These are phyloP conservation scores for Macadamia integrifolia DNA, from an alignment of 164 flowering plant genomes.

Conservation along the genomic window DNA sequence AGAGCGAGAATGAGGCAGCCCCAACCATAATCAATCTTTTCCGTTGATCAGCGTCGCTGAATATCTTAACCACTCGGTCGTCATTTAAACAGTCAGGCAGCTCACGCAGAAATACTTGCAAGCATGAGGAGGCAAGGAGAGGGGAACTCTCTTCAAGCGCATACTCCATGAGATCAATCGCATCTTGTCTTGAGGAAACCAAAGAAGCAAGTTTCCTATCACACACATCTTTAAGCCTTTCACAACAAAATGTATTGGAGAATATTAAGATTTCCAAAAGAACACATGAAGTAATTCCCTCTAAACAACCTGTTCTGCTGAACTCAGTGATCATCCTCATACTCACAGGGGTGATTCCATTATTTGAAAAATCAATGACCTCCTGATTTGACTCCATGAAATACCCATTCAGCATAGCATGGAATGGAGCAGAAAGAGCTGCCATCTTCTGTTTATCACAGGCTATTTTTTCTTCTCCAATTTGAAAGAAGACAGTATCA, in stretches of 20 bases:
- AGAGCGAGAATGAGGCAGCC: constrained; percentile 70
- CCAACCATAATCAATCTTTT: constrained; percentile 70
- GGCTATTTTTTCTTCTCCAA: constrained; percentile 59
- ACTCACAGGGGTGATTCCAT: constrained; percentile 62
- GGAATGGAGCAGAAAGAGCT: constrained; percentile 70
- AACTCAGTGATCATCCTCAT: constrained; percentile 63
- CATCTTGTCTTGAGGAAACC: constrained; percentile 70
- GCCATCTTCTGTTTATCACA: constrained; percentile 84
- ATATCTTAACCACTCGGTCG: constrained; percentile 51
- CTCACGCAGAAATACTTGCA: constrained; percentile 73
- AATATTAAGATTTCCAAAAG: constrained; percentile 75
- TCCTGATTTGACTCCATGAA: constrained; percentile 74
- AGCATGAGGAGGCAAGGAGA: constrained; percentile 84
- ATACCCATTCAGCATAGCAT: constrained; percentile 87
- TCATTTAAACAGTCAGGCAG: constrained; percentile 80
- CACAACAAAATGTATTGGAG: constrained; percentile 89
- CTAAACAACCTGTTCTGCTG: constrained; percentile 53
- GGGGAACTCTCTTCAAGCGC: constrained; percentile 75
- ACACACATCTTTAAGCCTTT: constrained; percentile 85
- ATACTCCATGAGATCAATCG: constrained; percentile 70
- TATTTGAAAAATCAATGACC: constrained; percentile 75
- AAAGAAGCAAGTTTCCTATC: constrained; percentile 78
- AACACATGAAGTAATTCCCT: constrained; percentile 48
- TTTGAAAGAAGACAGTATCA: constrained; percentile 41
- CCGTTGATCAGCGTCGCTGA: constrained; percentile 38